These are phyloP conservation scores for Rickenella mellea DNA, from an alignment of 768 basidiomycete species.

Conservation along the genomic window DNA sequence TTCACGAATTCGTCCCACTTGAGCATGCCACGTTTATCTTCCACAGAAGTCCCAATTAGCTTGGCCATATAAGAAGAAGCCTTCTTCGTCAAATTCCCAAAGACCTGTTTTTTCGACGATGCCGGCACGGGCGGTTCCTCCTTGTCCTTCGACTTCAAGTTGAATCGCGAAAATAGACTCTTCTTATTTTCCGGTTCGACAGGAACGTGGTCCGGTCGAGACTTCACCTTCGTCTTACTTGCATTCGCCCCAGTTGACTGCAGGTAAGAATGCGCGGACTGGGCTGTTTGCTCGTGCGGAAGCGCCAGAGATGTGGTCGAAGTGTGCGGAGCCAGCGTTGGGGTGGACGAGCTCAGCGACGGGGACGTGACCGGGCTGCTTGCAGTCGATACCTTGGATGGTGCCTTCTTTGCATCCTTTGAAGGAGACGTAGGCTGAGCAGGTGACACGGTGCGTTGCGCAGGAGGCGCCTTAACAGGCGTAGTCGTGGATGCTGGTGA, in stretches of 20 bases:
- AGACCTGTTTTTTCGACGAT: constrained; percentile 47
- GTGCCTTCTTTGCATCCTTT: constrained; percentile 9
- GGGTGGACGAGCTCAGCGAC: constrained; percentile 1
- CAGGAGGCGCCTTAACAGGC: background rate
- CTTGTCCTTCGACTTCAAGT: constrained; percentile 27
- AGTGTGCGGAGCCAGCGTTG: constrained; percentile 9
- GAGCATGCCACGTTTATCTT: constrained; percentile 50
- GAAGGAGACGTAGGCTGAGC: constrained; percentile 10
- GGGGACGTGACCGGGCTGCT: constrained; percentile 5
- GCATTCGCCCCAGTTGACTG: constrained; percentile 37
- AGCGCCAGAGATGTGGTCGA: constrained; percentile 33
- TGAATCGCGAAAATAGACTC: constrained; percentile 43
- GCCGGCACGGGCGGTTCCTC: no score
- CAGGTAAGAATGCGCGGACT: constrained; percentile 65
- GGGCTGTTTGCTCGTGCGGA: constrained; percentile 43
- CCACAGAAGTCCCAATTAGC: constrained; percentile 45
- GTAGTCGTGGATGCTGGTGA: constrained; percentile 6
- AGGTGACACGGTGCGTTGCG: no score
- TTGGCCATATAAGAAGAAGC: constrained; percentile 54
- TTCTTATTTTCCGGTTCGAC: constrained; percentile 35
- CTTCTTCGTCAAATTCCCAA: constrained; percentile 49
- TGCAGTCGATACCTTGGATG: constrained; percentile 14
- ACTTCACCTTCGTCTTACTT: constrained; percentile 61
- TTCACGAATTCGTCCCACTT: constrained; percentile 76
- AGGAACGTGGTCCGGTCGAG: constrained; percentile 49